phyloP scores from a whole-genome alignment of 2,329 filamentous ascomycete species.

The Pyricularia pennisetigena region DNA sequence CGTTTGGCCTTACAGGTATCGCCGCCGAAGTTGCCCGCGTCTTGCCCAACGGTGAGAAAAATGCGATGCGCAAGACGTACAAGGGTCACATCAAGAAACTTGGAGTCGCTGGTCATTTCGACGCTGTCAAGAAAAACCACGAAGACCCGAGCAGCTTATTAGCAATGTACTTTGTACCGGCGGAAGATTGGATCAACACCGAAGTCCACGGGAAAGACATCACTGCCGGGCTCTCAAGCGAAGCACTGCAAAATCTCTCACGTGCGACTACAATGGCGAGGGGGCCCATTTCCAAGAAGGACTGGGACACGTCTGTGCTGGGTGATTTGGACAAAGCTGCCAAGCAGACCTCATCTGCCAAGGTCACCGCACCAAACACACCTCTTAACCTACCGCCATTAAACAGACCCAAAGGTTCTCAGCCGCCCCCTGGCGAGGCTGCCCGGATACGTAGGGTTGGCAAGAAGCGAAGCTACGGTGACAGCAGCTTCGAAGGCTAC shows the following conservation, averaged over 20 bases:
- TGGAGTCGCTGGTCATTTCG: constrained; percentile 52
- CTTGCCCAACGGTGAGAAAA: constrained; percentile 57
- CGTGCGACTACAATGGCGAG: constrained; percentile 48
- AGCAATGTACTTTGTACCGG: constrained; percentile 38
- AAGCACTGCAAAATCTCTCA: constrained; percentile 31
- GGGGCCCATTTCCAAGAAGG: constrained; percentile 41
- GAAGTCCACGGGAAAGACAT: constrained; percentile 46
- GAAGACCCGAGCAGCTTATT: constrained; percentile 42
- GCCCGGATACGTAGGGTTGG: constrained; percentile 52
- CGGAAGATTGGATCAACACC: constrained; percentile 47
- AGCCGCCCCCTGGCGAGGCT: constrained; percentile 30
- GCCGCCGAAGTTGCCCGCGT: constrained; percentile 53
- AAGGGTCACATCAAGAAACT: constrained; percentile 59
- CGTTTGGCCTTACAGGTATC: constrained; percentile 45
- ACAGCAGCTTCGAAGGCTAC: constrained; percentile 66
- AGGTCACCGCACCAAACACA: constrained; percentile 42
- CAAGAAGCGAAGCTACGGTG: constrained; percentile 69
- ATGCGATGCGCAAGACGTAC: constrained; percentile 57
- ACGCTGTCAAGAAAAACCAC: constrained; percentile 45
- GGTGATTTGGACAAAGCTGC: constrained; percentile 39
- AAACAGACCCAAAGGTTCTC: constrained; percentile 27
- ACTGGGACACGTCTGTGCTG: constrained; percentile 49
- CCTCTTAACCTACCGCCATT: constrained; percentile 27
- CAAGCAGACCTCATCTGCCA: constrained; percentile 30
- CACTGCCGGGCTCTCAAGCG: constrained; percentile 37